These are phyloP conservation scores for Suillus cothurnatus DNA, from an alignment of 768 basidiomycete species.

Conservation along the genomic window DNA sequence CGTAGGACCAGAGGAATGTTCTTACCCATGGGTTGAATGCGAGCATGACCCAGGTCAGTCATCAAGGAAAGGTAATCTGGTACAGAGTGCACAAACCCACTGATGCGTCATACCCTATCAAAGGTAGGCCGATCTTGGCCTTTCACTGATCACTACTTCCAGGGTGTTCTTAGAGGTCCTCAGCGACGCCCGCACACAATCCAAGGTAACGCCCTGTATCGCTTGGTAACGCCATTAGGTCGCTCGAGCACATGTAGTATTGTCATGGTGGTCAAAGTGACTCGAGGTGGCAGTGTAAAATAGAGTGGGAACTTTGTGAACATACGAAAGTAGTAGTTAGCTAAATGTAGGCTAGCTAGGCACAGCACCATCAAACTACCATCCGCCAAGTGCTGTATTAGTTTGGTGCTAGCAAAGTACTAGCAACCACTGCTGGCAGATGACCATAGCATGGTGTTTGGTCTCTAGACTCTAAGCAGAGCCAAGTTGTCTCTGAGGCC, in stretches of 20 bases:
- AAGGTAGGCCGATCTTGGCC: too few species aligned
- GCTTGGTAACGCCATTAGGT: not conserved
- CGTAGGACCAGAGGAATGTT: not conserved
- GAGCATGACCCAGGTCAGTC: not conserved
- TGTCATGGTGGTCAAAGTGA: too few species aligned
- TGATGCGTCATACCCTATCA: too few species aligned
- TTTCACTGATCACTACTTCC: not conserved
- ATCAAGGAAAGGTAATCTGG: too few species aligned
- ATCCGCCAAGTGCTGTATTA: not conserved
- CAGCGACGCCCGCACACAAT: not conserved
- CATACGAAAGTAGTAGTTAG: not conserved
- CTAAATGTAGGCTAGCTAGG: not conserved
- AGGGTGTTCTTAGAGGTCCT: not conserved
- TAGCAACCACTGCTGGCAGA: not conserved
- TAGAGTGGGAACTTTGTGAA: conserved; percentile 1
- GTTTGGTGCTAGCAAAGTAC: not conserved
- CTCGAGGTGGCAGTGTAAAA: not conserved
- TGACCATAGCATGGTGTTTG: not conserved
- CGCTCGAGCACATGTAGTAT: too few species aligned
- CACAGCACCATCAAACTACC: not conserved
- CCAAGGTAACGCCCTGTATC: not conserved
- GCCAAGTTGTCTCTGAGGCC: not conserved
- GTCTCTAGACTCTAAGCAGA: not conserved
- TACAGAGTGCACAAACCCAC: too few species aligned
- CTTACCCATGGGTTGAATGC: not conserved